Percentiles rank a stretch among this genome's conserved stretches.
Conservation (phyloP, 129 eudicot genomes). For the Ambrosia trifida region DNA sequence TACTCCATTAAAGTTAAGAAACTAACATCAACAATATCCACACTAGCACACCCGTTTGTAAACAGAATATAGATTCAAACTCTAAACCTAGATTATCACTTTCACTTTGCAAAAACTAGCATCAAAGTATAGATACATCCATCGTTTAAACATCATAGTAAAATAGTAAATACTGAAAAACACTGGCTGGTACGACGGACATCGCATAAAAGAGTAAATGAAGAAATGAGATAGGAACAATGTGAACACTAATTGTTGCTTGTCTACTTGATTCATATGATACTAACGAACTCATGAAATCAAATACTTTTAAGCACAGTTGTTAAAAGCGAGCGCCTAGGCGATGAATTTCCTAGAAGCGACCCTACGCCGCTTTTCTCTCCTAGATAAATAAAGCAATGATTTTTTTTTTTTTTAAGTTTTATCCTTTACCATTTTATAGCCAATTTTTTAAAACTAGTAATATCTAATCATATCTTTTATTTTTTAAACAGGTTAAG, state of each 20-base stretch:
- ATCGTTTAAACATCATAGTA: slow-evolving; percentile 9
- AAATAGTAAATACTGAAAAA: slow-evolving; percentile 1
- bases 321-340: too few species aligned
- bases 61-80: slow-evolving; percentile 3
- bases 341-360: too few species aligned
- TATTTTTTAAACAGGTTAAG: too few species aligned
- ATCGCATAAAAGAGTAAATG: slow-evolving; percentile 5
- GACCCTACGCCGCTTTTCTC: too few species aligned
- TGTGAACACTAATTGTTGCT: neutral
- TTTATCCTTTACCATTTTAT: too few species aligned
- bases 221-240: neutral
- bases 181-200: slow-evolving; percentile 1
- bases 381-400: too few species aligned
- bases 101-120: neutral
- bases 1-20: neutral
- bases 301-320: too few species aligned
- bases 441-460: too few species aligned
- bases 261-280: too few species aligned
- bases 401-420: too few species aligned
- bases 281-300: too few species aligned
- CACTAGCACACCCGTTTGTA: neutral
- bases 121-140: slow-evolving; percentile 16
- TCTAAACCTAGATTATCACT: neutral
- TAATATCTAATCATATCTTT: too few species aligned
- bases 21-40: slow-evolving; percentile 5